A percentile compares a stretch with the other conserved stretches of the same genome.
These are phyloP conservation scores for Alnus rubra DNA, from an alignment of 306 rosid species.

Conservation along the genomic window DNA sequence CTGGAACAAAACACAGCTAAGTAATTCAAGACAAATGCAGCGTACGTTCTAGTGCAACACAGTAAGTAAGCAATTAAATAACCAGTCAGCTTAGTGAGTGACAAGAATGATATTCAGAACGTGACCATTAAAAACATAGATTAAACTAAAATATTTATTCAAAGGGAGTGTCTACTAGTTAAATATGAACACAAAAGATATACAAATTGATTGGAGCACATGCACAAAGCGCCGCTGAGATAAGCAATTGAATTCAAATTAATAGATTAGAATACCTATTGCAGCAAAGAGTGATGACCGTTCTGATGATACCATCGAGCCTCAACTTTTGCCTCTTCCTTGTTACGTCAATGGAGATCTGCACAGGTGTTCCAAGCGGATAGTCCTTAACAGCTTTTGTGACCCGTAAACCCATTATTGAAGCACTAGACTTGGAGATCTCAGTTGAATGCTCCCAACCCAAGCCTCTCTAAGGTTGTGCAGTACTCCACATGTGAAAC, in stretches of 20 bases:
- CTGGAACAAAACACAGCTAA: no score
- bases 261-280: slow-evolving; percentile 54
- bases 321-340: slow-evolving; percentile 73
- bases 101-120: no score
- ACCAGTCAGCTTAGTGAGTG: no score
- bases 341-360: slow-evolving; percentile 72
- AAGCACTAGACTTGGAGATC: slow-evolving; percentile 69
- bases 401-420: slow-evolving; percentile 79
- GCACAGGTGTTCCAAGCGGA: slow-evolving; percentile 87
- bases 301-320: slow-evolving; percentile 87
- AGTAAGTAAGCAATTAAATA: no score
- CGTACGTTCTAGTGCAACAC: no score
- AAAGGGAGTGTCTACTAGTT: neutral
- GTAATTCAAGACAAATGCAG: no score
- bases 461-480: slow-evolving; percentile 94
- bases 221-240: neutral
- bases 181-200: neutral
- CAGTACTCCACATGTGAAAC: slow-evolving; percentile 75
- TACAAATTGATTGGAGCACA: slow-evolving; percentile 6
- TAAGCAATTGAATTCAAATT: slow-evolving; percentile 1
- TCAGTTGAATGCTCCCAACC: slow-evolving; percentile 70
- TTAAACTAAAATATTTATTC: neutral
- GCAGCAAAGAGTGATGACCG: slow-evolving; percentile 74
- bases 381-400: slow-evolving; percentile 74
- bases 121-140: neutral